phyloP scores from a whole-genome alignment of 352 stramenopile species.

The Phytophthora melonis region DNA sequence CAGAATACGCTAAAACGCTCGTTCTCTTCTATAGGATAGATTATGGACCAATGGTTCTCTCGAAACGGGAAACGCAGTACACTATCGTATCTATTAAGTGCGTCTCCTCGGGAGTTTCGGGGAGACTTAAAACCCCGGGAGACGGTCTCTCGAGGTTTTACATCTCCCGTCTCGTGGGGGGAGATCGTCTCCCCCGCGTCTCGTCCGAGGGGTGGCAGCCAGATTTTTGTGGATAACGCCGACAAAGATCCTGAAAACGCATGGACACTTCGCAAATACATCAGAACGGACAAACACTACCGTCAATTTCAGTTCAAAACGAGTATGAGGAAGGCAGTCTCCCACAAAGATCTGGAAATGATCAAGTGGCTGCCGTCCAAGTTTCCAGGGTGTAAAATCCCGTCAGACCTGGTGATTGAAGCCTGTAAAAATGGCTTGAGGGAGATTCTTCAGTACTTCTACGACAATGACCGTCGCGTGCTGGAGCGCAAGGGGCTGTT shows the following conservation, averaged over 20 bases:
- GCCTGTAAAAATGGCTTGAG: background rate
- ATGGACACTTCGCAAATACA: background rate
- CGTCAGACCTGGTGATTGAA: constrained; percentile 2
- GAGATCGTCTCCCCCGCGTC: too few species aligned
- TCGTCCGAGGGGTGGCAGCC: too few species aligned
- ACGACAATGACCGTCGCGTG: background rate
- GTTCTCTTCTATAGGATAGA: too few species aligned
- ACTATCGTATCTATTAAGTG: too few species aligned
- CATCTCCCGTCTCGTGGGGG: too few species aligned
- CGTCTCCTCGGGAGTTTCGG: too few species aligned
- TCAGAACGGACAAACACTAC: background rate
- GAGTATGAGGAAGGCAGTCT: background rate
- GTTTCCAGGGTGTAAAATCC: background rate
- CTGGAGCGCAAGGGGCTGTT: background rate
- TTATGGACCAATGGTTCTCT: too few species aligned
- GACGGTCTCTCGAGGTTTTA: too few species aligned
- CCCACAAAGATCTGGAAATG: background rate
- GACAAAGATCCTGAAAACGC: background rate
- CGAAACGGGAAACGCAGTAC: too few species aligned
- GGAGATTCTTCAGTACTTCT: constrained; percentile 1
- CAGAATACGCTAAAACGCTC: too few species aligned
- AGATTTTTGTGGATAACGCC: background rate
- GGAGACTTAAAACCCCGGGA: too few species aligned
- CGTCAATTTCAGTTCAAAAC: background rate
- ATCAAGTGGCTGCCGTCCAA: constrained; percentile 14